Base-by-base conservation (phyloP, 352 stramenopile genomes). In the Phytopythium montanum region DNA sequence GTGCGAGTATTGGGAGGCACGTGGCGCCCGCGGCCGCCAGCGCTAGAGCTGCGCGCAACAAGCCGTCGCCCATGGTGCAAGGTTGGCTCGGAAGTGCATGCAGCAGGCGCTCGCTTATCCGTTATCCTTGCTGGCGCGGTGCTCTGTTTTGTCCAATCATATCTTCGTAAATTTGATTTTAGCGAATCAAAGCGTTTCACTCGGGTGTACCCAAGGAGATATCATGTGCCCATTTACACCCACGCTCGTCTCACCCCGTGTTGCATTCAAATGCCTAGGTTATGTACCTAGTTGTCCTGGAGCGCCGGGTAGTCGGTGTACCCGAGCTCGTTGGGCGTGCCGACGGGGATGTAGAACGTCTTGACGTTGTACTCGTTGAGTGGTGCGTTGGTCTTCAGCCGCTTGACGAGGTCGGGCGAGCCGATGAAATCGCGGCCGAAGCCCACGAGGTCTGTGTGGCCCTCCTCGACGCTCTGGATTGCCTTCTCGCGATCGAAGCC, bases 341-440 rank as follows among this genome's bases (percentile, higher is more conserved):
- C 52, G 51, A 54, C 23, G 41, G 54, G 57, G 19, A 62, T 61
- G 56, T 69, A 72, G 48, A 69, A 70, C 31, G 59, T 69, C 46
- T 62, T 62, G 13, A 45, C 53, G 54, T 76, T 67, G 48, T 66
- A 81, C 36, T 61, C 45, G 53, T 69, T 77, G 31, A 85, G 33
- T n/a, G 70, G 64, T 19, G 61, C 58, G 55, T 72, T 54, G 23
- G 66, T 45, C 54, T 66, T 50, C 28, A 85, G 59, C 16, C 73
- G 62, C 48, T 74, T 55, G n/a, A 79, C 66, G 16, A 86, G 38
- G 58, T 85, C 72, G 21, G 76, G 76, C 51, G 80, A 81, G n/a
- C 70, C 66, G 52, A 86, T 83, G 62, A 81, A 86, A 53, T 73
- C 65, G 33, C 74, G 70, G 14, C 74, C 73, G 48, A 72, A 85